Percentiles rank a stretch among this genome's conserved stretches.
phyloP scores from a whole-genome alignment of 2,329 filamentous ascomycete species.

The Claviceps pazoutovae region DNA sequence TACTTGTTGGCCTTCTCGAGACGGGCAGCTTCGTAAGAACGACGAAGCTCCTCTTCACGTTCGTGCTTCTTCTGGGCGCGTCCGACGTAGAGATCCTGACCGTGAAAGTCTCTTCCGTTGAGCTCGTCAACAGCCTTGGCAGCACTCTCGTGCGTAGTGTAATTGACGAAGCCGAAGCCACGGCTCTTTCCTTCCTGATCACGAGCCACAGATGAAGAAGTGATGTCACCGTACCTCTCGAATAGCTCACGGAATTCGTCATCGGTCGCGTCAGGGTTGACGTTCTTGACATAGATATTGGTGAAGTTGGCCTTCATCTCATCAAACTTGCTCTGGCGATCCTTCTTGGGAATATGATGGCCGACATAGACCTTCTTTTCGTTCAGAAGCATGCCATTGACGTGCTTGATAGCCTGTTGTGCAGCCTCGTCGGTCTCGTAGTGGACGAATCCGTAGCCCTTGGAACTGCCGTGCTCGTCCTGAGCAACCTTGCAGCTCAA shows the following conservation, averaged over 20 bases:
- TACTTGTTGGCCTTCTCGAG: slow-evolving; percentile 99
- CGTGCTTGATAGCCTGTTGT: slow-evolving; percentile 94
- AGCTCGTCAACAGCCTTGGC: slow-evolving; percentile 78
- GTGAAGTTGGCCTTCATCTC: slow-evolving; percentile 99
- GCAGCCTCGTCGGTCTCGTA: slow-evolving; percentile 99
- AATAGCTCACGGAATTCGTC: slow-evolving; percentile 92
- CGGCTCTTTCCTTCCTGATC: slow-evolving; percentile 85
- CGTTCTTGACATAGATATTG: slow-evolving; percentile 99
- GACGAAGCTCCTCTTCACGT: slow-evolving; percentile 97
- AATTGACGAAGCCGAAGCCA: slow-evolving; percentile 95
- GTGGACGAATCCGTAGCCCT: slow-evolving; percentile 98
- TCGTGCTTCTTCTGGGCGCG: slow-evolving; percentile 99
- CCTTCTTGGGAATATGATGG: slow-evolving; percentile 99
- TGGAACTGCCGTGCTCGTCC: slow-evolving; percentile 92
- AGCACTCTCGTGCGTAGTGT: slow-evolving; percentile 78
- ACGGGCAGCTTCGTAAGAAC: slow-evolving; percentile 94
- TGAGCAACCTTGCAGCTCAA: slow-evolving; percentile 98
- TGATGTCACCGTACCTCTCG: slow-evolving; percentile 84
- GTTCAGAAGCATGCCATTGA: slow-evolving; percentile 98
- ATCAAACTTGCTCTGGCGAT: slow-evolving; percentile 99
- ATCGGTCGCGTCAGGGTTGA: slow-evolving; percentile 69
- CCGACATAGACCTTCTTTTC: slow-evolving; percentile 99
- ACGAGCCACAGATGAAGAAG: slow-evolving; percentile 84
- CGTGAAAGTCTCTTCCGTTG: slow-evolving; percentile 82
- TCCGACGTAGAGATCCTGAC: slow-evolving; percentile 93